phyloP scores from a whole-genome alignment of 495 filamentous ascomycete species.

The Neurospora cerealis region DNA sequence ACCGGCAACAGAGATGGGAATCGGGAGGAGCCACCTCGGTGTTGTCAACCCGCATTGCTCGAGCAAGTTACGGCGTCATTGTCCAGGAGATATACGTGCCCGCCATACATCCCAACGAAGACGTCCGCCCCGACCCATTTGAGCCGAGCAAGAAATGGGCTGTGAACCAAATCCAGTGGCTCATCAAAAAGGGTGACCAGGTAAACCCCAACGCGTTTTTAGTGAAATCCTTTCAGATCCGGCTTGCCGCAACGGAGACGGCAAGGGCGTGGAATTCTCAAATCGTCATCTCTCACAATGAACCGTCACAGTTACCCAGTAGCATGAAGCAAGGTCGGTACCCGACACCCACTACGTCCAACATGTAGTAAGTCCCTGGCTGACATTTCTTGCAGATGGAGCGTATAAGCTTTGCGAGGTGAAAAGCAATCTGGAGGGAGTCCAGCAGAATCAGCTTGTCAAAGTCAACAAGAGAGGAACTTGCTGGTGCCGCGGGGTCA shows the following conservation, averaged over 20 bases:
- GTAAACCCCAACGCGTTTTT: conserved; percentile 29
- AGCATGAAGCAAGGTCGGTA: conserved; percentile 28
- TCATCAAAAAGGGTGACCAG: conserved; percentile 40
- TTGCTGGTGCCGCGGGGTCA: conserved; percentile 29
- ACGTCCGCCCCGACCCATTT: conserved; percentile 30
- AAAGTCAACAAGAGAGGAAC: conserved; percentile 22
- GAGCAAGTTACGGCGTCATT: conserved; percentile 48
- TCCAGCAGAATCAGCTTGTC: conserved; percentile 25
- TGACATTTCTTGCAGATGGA: conserved; percentile 22
- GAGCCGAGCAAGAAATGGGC: conserved; percentile 37
- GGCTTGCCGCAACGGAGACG: conserved; percentile 30
- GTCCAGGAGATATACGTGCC: conserved; percentile 38
- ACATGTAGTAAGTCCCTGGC: conserved; percentile 2
- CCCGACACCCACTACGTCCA: neutral
- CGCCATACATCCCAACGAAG: conserved; percentile 31
- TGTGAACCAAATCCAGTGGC: conserved; percentile 45
- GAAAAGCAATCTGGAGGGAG: conserved; percentile 22
- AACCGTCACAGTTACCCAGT: conserved; percentile 30
- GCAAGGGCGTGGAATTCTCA: conserved; percentile 32
- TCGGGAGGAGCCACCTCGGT: conserved; percentile 23
- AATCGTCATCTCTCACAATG: conserved; percentile 39
- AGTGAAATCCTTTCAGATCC: conserved; percentile 34
- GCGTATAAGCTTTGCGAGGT: conserved; percentile 34
- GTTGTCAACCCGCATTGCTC: conserved; percentile 38
- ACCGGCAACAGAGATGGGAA: conserved; percentile 41